Percentiles rank a stretch among this genome's conserved stretches.
phyloP scores from a whole-genome alignment of 192 early-diverging fungal species.

The Diversispora eburnea region DNA sequence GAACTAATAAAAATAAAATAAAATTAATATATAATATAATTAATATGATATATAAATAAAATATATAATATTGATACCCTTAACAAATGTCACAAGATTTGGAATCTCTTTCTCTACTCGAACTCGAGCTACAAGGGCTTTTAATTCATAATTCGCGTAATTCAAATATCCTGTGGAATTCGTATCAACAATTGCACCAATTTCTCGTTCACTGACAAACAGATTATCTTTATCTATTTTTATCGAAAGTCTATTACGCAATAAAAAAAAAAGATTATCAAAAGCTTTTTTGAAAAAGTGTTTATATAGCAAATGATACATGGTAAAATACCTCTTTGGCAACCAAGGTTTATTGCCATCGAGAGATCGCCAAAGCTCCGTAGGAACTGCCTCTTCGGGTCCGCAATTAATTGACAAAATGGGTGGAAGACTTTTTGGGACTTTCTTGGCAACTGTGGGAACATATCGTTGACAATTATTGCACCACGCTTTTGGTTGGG shows the following conservation, averaged over 20 bases:
- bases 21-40: neutral
- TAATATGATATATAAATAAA: neutral
- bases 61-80: slow-evolving; percentile 6
- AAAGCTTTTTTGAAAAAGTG: neutral
- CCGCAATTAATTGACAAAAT: slow-evolving; percentile 81
- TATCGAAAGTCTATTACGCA: slow-evolving; percentile 46
- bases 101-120: slow-evolving; percentile 55
- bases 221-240: slow-evolving; percentile 40
- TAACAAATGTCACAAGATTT: slow-evolving; percentile 59
- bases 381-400: slow-evolving; percentile 49
- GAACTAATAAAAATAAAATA: slow-evolving; percentile 31
- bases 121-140: slow-evolving; percentile 55
- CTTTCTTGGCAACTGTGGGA: slow-evolving; percentile 68
- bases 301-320: slow-evolving; percentile 17
- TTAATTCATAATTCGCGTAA: slow-evolving; percentile 60
- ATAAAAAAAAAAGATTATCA: neutral
- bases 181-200: slow-evolving; percentile 30
- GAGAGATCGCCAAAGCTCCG: slow-evolving; percentile 47
- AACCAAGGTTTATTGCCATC: slow-evolving; percentile 44
- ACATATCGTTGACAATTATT: slow-evolving; percentile 78
- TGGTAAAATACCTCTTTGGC: slow-evolving; percentile 41
- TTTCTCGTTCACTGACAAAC: slow-evolving; percentile 36
- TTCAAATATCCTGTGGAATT: slow-evolving; percentile 30
- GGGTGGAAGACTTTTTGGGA: slow-evolving; percentile 62
- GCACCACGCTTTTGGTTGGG: slow-evolving; percentile 84